These are phyloP conservation scores for Starmerella bacillaris DNA, from an alignment of 805 yeast genomes.

Conservation along the genomic window DNA sequence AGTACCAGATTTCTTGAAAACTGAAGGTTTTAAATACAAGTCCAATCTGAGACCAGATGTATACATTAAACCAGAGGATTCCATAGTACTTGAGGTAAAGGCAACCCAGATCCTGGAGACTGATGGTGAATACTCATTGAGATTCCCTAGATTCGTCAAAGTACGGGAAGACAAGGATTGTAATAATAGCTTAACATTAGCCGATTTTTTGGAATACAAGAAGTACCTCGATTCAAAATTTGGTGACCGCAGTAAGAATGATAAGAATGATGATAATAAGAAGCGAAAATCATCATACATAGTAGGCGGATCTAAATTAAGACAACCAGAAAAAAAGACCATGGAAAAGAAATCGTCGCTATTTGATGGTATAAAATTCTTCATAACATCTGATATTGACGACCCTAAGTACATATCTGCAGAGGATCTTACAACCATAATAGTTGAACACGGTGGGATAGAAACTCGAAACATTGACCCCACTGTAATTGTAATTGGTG, in stretches of 20 bases:
- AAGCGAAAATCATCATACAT: background rate
- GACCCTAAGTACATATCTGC: conserved; percentile 15
- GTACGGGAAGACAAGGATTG: conserved; percentile 54
- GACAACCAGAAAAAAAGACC: background rate
- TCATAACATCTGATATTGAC: conserved; percentile 17
- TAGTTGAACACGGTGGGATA: conserved; percentile 20
- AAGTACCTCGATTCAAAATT: conserved; percentile 2
- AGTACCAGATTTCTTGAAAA: conserved; percentile 10
- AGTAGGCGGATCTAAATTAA: background rate
- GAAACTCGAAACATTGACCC: conserved; percentile 12
- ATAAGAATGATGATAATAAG: background rate
- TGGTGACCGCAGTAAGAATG: no score
- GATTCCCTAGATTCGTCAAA: conserved; percentile 54
- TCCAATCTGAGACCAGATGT: conserved; percentile 17
- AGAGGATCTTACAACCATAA: conserved; percentile 13
- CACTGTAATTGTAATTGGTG: conserved; percentile 14
- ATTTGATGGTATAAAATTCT: conserved; percentile 15
- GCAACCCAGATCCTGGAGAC: conserved; percentile 54
- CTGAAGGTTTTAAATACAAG: no score
- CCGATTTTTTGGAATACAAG: conserved; percentile 31
- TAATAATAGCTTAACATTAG: conserved; percentile 35
- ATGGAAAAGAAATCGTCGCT: conserved; percentile 3
- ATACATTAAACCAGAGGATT: conserved; percentile 67
- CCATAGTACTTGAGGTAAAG: conserved; percentile 65
- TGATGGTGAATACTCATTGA: conserved; percentile 50